Base-by-base conservation (phyloP, 2,329 filamentous ascomycete species). In the Xylariaceae sp. region DNA sequence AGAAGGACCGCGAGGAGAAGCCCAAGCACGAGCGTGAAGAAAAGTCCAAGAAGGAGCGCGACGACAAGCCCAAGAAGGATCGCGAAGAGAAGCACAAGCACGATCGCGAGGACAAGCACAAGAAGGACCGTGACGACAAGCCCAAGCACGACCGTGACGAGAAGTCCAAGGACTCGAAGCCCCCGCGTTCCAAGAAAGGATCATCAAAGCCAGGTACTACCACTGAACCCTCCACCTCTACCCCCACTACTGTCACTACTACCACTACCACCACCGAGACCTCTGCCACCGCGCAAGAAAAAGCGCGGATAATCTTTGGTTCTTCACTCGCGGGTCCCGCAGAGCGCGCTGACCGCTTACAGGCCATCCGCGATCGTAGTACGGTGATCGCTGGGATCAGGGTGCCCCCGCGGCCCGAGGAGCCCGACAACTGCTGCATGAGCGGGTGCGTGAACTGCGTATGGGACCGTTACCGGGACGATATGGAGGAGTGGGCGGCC, bases 401-500 rank as follows among this genome's bases (percentile, higher is more conserved):
- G 15, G 88, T 97, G 3, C 94, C 94, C 1, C 92, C 92, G 0
- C 83, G 84, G 52, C 94, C 94, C 1, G 82, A 85, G 52, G 93
- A 99, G 75, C 94, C 94, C 2, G 94, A 97, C 70, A 97, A 99
- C 72, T 99, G 94, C 81, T 99, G 94, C 76, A 99, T 99, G 94
- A 94, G 90, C 70, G 94, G 94, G 2, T 99, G 94, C 72, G 93
- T 96, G 53, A 92, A 97, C 73, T 99, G 94, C 74, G 94, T 97
- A 2, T 97, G 92, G 92, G 92, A 97, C 68, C 80, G 85, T 56
- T 97, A 87, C 74, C 83, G 92, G 7, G 93, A 99, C 66, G 94
- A 97, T 55, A 81, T 97, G 75, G 92, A 97, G 73, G 89, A 90
- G 59, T 97, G 92, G 90, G 88, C 87, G 3, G 77, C 78, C 11